A percentile compares a stretch with the other conserved stretches of the same genome.
Evolutionary conservation across 2,329 filamentous ascomycete species (phyloP).

Genomic region (Nemania diffusa): DNA sequence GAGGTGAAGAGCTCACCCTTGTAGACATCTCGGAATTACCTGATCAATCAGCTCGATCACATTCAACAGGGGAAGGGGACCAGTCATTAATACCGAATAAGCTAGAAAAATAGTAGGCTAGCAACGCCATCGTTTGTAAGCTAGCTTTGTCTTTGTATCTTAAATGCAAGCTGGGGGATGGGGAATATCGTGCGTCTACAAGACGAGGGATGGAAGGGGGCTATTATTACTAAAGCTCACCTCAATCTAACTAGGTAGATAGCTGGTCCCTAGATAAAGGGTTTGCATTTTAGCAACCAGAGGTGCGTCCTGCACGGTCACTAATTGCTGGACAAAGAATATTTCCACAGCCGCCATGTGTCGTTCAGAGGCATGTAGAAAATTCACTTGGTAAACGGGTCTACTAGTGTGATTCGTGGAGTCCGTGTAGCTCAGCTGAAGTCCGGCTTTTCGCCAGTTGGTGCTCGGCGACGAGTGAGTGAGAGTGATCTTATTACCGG

Average conservation of each 20-base stretch:
- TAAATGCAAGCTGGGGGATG: not conserved
- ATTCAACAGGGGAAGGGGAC: not conserved
- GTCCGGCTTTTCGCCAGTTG: not conserved
- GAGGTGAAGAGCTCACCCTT: not conserved
- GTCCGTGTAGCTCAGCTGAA: not conserved
- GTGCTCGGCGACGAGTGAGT: no score
- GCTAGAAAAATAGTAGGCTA: not conserved
- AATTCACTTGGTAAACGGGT: no score
- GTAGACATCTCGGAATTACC: not conserved
- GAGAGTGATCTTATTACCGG: no score
- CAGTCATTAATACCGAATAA: not conserved
- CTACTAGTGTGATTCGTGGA: not conserved
- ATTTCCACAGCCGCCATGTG: no score
- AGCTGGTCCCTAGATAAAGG: not conserved
- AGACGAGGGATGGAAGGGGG: not conserved
- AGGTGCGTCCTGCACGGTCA: not conserved
- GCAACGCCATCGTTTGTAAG: not conserved
- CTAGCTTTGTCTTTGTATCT: not conserved
- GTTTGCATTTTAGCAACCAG: not conserved
- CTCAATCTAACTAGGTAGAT: not conserved
- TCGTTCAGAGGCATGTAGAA: no score
- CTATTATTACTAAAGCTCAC: not conserved
- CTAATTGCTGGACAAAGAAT: no score
- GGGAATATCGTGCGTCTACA: not conserved
- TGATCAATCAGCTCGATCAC: not conserved